Conservation (phyloP, 2,329 filamentous ascomycete genomes). For the Venturia effusa region DNA sequence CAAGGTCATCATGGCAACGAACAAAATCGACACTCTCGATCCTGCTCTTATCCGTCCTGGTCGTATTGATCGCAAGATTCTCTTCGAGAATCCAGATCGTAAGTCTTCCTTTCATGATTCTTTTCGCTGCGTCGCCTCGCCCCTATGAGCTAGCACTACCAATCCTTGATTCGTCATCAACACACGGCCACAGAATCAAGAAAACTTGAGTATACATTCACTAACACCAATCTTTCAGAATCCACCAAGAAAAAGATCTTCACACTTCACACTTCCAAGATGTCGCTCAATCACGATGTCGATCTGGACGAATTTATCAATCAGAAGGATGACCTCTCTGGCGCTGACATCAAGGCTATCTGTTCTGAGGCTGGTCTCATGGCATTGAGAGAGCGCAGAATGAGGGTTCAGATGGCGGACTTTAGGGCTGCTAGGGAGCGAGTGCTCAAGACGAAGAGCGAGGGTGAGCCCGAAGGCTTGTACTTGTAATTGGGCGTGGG, state of each 20-base stretch:
- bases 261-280: constrained; percentile 94
- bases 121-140: not conserved
- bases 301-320: constrained; percentile 97
- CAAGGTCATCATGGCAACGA: constrained; percentile 99
- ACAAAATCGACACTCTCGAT: constrained; percentile 98
- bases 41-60: constrained; percentile 92
- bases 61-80: constrained; percentile 96
- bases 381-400: constrained; percentile 85
- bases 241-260: constrained; percentile 98
- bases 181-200: not conserved
- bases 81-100: constrained; percentile 63
- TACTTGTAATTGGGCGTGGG: constrained; percentile 61
- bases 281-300: constrained; percentile 93
- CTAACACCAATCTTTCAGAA: constrained; percentile 61
- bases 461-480: constrained; percentile 94
- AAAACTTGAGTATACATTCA: not conserved
- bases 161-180: not conserved
- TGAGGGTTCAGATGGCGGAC: constrained; percentile 98
- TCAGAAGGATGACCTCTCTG: constrained; percentile 94
- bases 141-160: not conserved
- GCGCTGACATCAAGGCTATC: constrained; percentile 97
- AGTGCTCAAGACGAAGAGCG: constrained; percentile 95
- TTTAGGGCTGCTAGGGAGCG: constrained; percentile 87
- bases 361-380: constrained; percentile 94
- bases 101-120: constrained; percentile 22